Evolutionary conservation across 106 monocot species (phyloP).

Genomic region (Dendrobium nobile): DNA sequence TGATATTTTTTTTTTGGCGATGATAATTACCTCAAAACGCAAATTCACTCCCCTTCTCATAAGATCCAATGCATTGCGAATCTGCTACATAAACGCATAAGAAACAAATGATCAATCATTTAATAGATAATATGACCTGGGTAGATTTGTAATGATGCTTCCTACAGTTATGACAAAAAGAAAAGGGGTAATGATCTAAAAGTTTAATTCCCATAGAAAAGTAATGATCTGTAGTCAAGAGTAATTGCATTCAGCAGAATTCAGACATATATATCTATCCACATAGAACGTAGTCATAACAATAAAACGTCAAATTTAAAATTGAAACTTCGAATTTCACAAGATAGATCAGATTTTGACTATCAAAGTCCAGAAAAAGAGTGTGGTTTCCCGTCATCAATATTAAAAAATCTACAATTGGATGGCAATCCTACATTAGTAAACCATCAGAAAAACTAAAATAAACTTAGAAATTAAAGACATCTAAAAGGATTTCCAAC

Average conservation of each 20-base stretch:
- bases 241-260: neutral
- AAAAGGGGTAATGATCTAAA: neutral
- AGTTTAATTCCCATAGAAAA: neutral
- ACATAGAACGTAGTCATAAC: neutral
- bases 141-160: neutral
- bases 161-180: neutral
- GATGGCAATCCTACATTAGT: neutral
- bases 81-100: slow-evolving; percentile 7
- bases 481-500: slow-evolving; percentile 1
- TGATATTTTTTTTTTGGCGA: too few relatives aligned
- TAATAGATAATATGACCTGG: neutral
- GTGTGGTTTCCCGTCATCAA: neutral
- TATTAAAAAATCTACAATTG: neutral
- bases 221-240: neutral
- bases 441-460: neutral
- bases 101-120: neutral
- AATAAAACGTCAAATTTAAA: neutral
- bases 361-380: neutral
- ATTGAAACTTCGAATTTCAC: neutral
- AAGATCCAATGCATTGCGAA: slow-evolving; percentile 33
- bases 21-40: slow-evolving; percentile 22
- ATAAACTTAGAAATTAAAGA: neutral
- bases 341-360: neutral
- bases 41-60: slow-evolving; percentile 21
- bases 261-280: neutral